phyloP scores from a whole-genome alignment of 345 rosid genomes.

The Pistacia vera region DNA sequence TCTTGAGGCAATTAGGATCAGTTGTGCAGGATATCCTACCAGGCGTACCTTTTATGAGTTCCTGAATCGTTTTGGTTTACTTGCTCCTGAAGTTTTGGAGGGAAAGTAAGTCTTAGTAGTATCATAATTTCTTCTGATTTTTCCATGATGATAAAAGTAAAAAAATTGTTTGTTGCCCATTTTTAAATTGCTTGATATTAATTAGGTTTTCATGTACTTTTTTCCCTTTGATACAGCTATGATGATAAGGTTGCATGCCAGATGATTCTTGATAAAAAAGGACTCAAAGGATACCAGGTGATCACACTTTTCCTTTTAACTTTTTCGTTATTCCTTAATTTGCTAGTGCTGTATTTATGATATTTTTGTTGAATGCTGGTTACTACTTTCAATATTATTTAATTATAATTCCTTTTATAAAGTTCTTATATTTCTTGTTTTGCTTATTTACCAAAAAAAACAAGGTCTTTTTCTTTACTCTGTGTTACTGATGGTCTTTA shows the following conservation, averaged over 20 bases:
- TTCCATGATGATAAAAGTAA: background rate
- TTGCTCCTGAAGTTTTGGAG: conserved; percentile 92
- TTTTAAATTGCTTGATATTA: conserved; percentile 18
- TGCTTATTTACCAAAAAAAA: background rate
- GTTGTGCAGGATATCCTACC: conserved; percentile 99
- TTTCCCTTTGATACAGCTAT: conserved; percentile 48
- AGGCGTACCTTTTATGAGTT: conserved; percentile 93
- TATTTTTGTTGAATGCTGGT: conserved; percentile 2
- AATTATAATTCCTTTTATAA: background rate
- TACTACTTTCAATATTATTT: background rate
- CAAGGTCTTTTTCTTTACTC: background rate
- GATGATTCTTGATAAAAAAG: conserved; percentile 88
- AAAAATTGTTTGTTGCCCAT: conserved; percentile 4
- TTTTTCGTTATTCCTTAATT: conserved; percentile 1
- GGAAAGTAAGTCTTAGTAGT: conserved; percentile 62
- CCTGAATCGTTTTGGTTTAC: conserved; percentile 93
- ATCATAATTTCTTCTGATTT: conserved; percentile 9
- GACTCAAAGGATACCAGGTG: conserved; percentile 94
- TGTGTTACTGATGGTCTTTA: conserved; percentile 7
- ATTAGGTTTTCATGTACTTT: conserved; percentile 21
- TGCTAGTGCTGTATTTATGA: conserved; percentile 13
- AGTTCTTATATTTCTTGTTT: conserved; percentile 5
- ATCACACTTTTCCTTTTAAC: conserved; percentile 18
- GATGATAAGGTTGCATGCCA: conserved; percentile 89
- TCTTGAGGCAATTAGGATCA: conserved; percentile 97